phyloP scores from a whole-genome alignment of 1,284 basidiomycete species.

The Boletus albobrunnescens region DNA sequence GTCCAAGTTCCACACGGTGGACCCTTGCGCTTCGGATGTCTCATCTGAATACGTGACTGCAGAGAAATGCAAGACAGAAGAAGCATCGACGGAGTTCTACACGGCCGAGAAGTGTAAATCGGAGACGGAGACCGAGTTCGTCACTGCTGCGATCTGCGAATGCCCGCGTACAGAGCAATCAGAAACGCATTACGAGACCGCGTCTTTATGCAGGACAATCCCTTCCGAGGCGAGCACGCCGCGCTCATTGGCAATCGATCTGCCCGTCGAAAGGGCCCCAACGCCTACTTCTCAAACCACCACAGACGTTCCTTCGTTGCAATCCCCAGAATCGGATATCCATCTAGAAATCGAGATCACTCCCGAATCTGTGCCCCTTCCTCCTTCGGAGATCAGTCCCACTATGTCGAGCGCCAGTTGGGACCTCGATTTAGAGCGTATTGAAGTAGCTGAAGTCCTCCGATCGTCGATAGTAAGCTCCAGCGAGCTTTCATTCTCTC shows the following conservation, averaged over 20 bases:
- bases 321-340: slow-evolving; percentile 28
- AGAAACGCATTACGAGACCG: slow-evolving; percentile 51
- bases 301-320: slow-evolving; percentile 27
- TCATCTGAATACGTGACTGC: slow-evolving; percentile 47
- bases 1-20: slow-evolving; percentile 49
- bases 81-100: slow-evolving; percentile 1
- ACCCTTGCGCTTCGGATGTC: slow-evolving; percentile 34
- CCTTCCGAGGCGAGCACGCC: slow-evolving; percentile 42
- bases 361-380: slow-evolving; percentile 40
- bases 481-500: slow-evolving; percentile 22
- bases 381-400: slow-evolving; percentile 37
- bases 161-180: slow-evolving; percentile 40
- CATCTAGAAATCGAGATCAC: slow-evolving; percentile 23
- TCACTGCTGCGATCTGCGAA: slow-evolving; percentile 48
- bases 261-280: slow-evolving; percentile 21
- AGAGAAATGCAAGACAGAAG: slow-evolving; percentile 48
- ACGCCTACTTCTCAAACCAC: slow-evolving; percentile 32
- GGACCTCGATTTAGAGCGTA: slow-evolving; percentile 25
- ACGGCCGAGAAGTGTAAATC: slow-evolving; percentile 43
- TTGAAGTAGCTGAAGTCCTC: slow-evolving; percentile 9
- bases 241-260: slow-evolving; percentile 27
- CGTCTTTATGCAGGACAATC: slow-evolving; percentile 41
- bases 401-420: slow-evolving; percentile 24
- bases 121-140: slow-evolving; percentile 46
- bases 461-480: slow-evolving; percentile 23